A percentile compares a stretch with the other conserved stretches of the same genome.
These are phyloP conservation scores for Agaricus sinodeliciosus DNA, from an alignment of 768 basidiomycete species.

Conservation along the genomic window DNA sequence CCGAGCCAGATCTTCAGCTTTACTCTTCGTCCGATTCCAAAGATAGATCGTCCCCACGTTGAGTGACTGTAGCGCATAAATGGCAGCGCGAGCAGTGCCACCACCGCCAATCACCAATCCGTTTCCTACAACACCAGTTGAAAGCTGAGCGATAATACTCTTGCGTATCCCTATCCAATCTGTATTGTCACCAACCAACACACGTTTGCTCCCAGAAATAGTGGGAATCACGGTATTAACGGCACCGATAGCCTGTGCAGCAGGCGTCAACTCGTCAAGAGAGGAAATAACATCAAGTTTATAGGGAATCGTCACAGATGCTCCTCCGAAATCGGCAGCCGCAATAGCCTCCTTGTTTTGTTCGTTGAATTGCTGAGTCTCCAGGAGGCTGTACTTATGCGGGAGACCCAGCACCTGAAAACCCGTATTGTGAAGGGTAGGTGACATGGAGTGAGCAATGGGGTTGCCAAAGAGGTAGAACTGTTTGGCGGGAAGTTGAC, in stretches of 20 bases:
- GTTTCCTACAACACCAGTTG: conserved; percentile 31
- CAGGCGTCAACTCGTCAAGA: conserved; percentile 71
- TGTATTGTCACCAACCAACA: conserved; percentile 90
- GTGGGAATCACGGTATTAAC: conserved; percentile 85
- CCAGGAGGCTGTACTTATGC: conserved; percentile 72
- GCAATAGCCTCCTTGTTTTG: conserved; percentile 58
- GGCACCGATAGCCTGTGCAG: conserved; percentile 84
- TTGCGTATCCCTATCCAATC: conserved; percentile 88
- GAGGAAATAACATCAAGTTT: conserved; percentile 86
- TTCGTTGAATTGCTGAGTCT: conserved; percentile 61
- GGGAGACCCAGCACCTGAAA: conserved; percentile 81
- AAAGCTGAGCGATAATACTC: conserved; percentile 39
- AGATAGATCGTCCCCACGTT: conserved; percentile 71
- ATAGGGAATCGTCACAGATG: conserved; percentile 93
- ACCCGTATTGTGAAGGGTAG: conserved; percentile 87
- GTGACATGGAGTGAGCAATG: conserved; percentile 86
- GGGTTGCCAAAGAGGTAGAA: conserved; percentile 91
- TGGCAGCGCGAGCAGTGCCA: conserved; percentile 89
- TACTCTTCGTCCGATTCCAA: conserved; percentile 76
- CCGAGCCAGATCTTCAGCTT: conserved; percentile 61
- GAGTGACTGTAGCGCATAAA: conserved; percentile 77
- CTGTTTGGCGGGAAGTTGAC: conserved; percentile 62
- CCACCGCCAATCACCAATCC: conserved; percentile 92
- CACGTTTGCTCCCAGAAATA: conserved; percentile 15
- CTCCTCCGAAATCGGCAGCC: conserved; percentile 81